phyloP scores from a whole-genome alignment of 352 stramenopile genomes.

The Globisporangium cylindrosporum region DNA sequence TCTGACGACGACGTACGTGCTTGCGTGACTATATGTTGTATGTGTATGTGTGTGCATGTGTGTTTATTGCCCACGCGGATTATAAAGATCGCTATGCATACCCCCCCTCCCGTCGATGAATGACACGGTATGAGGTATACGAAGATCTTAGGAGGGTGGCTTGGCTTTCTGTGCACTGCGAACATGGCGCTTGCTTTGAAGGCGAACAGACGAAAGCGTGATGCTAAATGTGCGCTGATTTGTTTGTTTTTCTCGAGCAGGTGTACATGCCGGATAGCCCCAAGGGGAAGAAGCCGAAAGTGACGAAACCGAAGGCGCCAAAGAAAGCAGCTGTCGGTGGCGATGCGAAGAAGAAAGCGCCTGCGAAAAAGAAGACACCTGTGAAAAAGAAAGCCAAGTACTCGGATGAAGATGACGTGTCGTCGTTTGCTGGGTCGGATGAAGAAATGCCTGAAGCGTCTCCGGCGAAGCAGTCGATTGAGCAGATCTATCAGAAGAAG shows the following conservation, averaged over 20 bases:
- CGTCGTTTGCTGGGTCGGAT: conserved; percentile 36
- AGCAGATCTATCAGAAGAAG: conserved; percentile 98
- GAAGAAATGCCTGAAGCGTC: conserved; percentile 24
- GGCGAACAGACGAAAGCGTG: too few species aligned
- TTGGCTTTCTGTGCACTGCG: neutral
- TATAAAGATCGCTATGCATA: too few species aligned
- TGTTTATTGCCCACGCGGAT: neutral
- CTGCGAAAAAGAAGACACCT: conserved; percentile 27
- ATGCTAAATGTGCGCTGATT: neutral
- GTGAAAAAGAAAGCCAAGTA: conserved; percentile 51
- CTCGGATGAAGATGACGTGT: conserved; percentile 21
- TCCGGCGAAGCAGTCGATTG: conserved; percentile 64
- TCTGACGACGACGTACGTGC: conserved; percentile 50
- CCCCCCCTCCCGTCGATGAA: neutral
- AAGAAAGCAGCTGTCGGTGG: conserved; percentile 30
- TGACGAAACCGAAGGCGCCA: conserved; percentile 21
- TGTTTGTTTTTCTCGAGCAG: neutral
- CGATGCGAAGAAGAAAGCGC: conserved; percentile 27
- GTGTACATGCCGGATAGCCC: conserved; percentile 22
- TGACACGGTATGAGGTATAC: neutral
- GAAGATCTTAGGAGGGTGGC: neutral
- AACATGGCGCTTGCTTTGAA: neutral
- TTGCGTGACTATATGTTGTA: neutral
- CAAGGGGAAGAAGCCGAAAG: conserved; percentile 11
- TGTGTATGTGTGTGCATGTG: neutral